phyloP scores from a whole-genome alignment of 106 monocot species.

The Allium cepa region DNA sequence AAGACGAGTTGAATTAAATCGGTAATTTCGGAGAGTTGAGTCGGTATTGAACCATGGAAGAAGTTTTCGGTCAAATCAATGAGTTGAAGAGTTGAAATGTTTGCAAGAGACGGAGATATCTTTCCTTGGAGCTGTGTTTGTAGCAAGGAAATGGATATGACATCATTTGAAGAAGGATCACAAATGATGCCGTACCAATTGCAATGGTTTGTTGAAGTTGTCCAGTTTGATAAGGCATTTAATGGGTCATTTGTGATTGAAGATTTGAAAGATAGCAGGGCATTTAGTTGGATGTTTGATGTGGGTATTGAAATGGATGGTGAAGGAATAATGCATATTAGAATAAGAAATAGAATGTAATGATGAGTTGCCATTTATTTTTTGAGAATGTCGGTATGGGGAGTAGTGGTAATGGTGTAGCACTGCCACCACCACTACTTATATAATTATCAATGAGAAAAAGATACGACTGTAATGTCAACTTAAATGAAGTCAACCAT shows the following conservation, averaged over 20 bases:
- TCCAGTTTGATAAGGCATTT: conserved; percentile 22
- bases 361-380: too few relatives aligned
- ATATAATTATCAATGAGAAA: background rate
- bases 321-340: background rate
- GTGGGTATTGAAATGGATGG: background rate
- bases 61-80: conserved; percentile 49
- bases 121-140: conserved; percentile 28
- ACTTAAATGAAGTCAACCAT: too few relatives aligned
- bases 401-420: background rate
- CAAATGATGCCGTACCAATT: conserved; percentile 69
- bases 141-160: conserved; percentile 26
- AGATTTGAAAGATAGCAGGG: conserved; percentile 3
- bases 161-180: conserved; percentile 27
- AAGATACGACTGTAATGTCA: too few relatives aligned
- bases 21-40: conserved; percentile 40
- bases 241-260: conserved; percentile 2
- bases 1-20: conserved; percentile 33
- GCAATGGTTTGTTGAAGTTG: conserved; percentile 32
- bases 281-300: background rate
- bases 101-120: conserved; percentile 48
- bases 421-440: background rate
- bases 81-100: conserved; percentile 59
- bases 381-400: background rate
- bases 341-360: background rate
- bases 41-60: conserved; percentile 48